These are phyloP conservation scores for Rhododendron kiyosumense DNA, from an alignment of 148 eudicot genomes.

Conservation along the genomic window DNA sequence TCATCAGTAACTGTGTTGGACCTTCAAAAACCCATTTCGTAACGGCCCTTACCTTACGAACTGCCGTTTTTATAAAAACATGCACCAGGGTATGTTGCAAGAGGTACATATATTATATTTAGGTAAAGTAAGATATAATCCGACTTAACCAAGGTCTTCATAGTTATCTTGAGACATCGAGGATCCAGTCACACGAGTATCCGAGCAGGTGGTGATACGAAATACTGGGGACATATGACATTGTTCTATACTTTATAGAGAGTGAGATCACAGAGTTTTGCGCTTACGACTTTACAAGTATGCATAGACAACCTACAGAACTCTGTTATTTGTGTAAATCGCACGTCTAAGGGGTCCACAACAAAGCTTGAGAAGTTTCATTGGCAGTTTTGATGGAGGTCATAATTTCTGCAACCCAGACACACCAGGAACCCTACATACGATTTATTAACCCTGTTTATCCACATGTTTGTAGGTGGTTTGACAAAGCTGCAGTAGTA, in stretches of 20 bases:
- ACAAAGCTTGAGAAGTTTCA: background rate
- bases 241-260: background rate
- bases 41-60: too few relatives aligned
- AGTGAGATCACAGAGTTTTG: background rate
- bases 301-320: background rate
- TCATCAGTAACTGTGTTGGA: too few relatives aligned
- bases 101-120: too few relatives aligned
- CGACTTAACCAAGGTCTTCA: background rate
- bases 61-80: too few relatives aligned
- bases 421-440: background rate
- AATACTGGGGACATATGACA: background rate
- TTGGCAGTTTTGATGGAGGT: background rate
- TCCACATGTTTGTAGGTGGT: slow-evolving; percentile 26
- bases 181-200: background rate
- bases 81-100: too few relatives aligned
- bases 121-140: background rate
- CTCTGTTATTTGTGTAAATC: background rate
- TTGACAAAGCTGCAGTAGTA: slow-evolving; percentile 53
- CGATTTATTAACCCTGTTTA: background rate
- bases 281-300: background rate
- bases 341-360: background rate
- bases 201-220: background rate
- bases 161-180: too few relatives aligned
- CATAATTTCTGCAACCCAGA: background rate
- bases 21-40: too few relatives aligned